Conservation (phyloP, 495 filamentous ascomycete species). For the Penicillium canescens region DNA sequence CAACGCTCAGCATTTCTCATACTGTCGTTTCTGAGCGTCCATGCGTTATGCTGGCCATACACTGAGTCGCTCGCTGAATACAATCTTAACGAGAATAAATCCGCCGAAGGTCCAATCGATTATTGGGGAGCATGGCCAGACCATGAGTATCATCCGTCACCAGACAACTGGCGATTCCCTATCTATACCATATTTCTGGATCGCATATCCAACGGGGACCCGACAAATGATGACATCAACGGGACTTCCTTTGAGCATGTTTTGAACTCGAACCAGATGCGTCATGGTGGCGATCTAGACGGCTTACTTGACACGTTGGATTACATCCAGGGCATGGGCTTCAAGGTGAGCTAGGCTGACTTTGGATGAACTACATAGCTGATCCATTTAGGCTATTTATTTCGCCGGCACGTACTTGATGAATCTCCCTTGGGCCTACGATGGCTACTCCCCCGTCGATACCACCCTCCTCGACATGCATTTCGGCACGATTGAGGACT, state of each 20-base stretch:
- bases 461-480: slow-evolving; percentile 41
- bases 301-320: slow-evolving; percentile 37
- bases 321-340: slow-evolving; percentile 42
- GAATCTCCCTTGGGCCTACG: slow-evolving; percentile 43
- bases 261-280: slow-evolving; percentile 37
- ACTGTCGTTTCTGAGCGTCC: slow-evolving; percentile 14
- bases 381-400: slow-evolving; percentile 27
- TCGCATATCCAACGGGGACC: slow-evolving; percentile 41
- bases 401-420: slow-evolving; percentile 40
- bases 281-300: slow-evolving; percentile 38
- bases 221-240: slow-evolving; percentile 19
- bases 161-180: slow-evolving; percentile 44
- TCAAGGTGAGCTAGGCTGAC: slow-evolving; percentile 20
- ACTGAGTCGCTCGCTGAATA: slow-evolving; percentile 23
- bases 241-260: slow-evolving; percentile 32
- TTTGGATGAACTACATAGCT: background rate
- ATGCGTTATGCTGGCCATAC: slow-evolving; percentile 18
- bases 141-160: slow-evolving; percentile 40
- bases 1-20: slow-evolving; percentile 14
- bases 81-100: slow-evolving; percentile 41
- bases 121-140: slow-evolving; percentile 43
- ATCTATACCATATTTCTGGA: slow-evolving; percentile 43
- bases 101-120: slow-evolving; percentile 30
- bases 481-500: slow-evolving; percentile 36
- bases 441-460: slow-evolving; percentile 41